Conservation (phyloP, 1,139 yeast species). For the Zygosaccharomyces sapae region DNA sequence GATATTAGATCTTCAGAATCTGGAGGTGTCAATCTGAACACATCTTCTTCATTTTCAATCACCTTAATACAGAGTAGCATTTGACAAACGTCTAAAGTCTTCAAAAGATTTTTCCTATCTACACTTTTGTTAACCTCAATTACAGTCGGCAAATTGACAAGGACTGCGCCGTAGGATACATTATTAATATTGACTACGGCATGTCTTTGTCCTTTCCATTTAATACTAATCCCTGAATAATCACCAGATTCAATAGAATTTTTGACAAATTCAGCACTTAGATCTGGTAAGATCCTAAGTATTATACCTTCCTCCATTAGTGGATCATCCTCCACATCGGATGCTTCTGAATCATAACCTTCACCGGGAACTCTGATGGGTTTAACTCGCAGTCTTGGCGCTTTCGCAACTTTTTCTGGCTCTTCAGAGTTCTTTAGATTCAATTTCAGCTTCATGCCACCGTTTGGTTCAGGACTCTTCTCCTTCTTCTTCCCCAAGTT, state of each 20-base stretch:
- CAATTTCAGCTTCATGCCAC: conserved; percentile 29
- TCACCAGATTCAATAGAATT: conserved; percentile 81
- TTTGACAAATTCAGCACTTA: conserved; percentile 59
- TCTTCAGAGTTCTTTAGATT: conserved; percentile 29
- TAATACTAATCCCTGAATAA: conserved; percentile 63
- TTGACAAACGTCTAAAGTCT: conserved; percentile 82
- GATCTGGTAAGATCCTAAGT: conserved; percentile 71
- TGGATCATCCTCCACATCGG: conserved; percentile 94
- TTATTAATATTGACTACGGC: conserved; percentile 60
- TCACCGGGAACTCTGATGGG: conserved; percentile 88
- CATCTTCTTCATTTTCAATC: conserved; percentile 54
- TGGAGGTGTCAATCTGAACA: conserved; percentile 33
- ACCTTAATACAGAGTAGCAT: conserved; percentile 70
- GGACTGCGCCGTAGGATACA: conserved; percentile 68
- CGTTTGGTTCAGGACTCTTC: conserved; percentile 14
- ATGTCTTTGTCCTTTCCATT: conserved; percentile 70
- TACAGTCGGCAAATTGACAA: conserved; percentile 85
- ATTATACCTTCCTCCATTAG: conserved; percentile 81
- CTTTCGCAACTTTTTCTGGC: conserved; percentile 30
- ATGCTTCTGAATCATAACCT: conserved; percentile 96
- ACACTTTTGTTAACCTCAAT: conserved; percentile 85
- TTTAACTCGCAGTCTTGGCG: conserved; percentile 71
- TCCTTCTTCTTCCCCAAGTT: conserved; percentile 31
- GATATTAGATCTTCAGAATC: conserved; percentile 34
- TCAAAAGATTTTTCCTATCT: conserved; percentile 83